These are phyloP conservation scores for Phytophthora kernoviae DNA, from an alignment of 352 stramenopile species.

Conservation along the genomic window DNA sequence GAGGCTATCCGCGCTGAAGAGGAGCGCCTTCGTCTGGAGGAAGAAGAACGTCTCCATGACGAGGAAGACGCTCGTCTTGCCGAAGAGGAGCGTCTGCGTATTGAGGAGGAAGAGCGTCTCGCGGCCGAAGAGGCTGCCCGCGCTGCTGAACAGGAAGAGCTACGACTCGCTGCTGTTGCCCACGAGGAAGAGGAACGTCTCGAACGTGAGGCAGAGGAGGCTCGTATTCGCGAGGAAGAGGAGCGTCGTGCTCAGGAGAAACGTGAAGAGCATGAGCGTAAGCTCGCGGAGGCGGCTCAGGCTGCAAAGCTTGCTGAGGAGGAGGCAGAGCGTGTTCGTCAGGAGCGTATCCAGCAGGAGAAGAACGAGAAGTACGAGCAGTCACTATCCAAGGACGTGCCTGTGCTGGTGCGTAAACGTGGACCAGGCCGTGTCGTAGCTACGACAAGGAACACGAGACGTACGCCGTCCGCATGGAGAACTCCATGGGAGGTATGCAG, in stretches of 20 bases:
- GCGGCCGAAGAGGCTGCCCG: conserved; percentile 29
- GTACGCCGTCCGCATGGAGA: conserved; percentile 76
- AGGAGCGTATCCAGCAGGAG: conserved; percentile 60
- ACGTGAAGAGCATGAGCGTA: conserved; percentile 48
- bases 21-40: conserved; percentile 21
- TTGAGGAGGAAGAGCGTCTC: conserved; percentile 33
- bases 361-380: conserved; percentile 87
- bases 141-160: conserved; percentile 27
- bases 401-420: conserved; percentile 78
- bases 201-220: conserved; percentile 33
- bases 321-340: conserved; percentile 53
- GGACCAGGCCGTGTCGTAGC: conserved; percentile 72
- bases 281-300: conserved; percentile 45
- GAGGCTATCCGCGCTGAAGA: conserved; percentile 32
- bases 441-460: conserved; percentile 84
- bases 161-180: conserved; percentile 22
- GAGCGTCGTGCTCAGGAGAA: conserved; percentile 38
- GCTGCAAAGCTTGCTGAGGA: conserved; percentile 44
- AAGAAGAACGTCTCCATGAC: conserved; percentile 23
- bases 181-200: conserved; percentile 34
- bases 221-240: conserved; percentile 32
- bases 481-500: conserved; percentile 63
- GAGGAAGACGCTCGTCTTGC: conserved; percentile 35
- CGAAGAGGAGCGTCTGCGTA: conserved; percentile 21
- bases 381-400: conserved; percentile 85